Evolutionary conservation across 116 monocot species (phyloP), one percentile per base, ranked within the genome.

Genomic region (Trichopus zeylanicus): DNA sequence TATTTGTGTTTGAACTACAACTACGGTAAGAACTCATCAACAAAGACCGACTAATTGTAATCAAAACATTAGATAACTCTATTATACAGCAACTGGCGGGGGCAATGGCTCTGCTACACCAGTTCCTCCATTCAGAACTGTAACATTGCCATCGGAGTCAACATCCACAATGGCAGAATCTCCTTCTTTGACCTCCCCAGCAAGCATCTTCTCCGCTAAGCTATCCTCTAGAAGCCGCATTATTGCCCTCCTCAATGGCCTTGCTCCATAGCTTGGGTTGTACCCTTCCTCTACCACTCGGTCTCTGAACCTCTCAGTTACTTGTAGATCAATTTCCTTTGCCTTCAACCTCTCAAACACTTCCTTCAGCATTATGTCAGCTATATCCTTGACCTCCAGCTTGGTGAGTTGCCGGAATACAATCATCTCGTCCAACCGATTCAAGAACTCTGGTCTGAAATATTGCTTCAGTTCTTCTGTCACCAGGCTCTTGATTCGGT

Each of bases 351-450:
- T 61, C 6, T 56, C 61, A 30, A 74, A 67, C 47, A 74, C 55
- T 62, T 74, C 74, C 60, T 74, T 74, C n/a, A 74, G 56, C 74
- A 74, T 74, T 29, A 74, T 74, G 29, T 74, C 74, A 23, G 74
- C 74, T 56, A 74, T 74, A 1, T 74, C 74, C 56, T 74, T 74
- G 34, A 67, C 74, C 52, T 74, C 74, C 18, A 61, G 54, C 67
- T 74, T 74, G 0, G 74, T 74, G 30, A 74, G 61, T 32, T 74
- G 74, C 46, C 74, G 49, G 61, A 73, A 67, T 3, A 73, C 66
- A 31, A 73, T 68, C 68, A 68, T 68, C 33, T 68, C 68, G 21
- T 61, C 69, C 42, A 70, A 21, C 26, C 70, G 24, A 21, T 70
- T 70, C 15, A 70, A 31, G 32, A 70, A 70, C 29, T 70, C 62